phyloP scores from a whole-genome alignment of 129 eudicot species.

The Centella asiatica region DNA sequence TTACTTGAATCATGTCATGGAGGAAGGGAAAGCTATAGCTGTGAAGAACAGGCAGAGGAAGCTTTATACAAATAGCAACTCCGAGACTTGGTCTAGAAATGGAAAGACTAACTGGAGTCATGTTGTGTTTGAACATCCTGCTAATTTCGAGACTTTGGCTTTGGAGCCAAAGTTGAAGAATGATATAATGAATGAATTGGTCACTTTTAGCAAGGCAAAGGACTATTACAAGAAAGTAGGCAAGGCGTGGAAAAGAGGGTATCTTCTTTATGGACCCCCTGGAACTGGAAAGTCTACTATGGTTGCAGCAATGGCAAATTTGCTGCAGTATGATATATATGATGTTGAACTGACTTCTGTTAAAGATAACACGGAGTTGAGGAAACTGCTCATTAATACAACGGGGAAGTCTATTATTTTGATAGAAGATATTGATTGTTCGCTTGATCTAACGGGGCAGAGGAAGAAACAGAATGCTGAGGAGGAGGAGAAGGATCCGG shows the following conservation, averaged over 20 bases:
- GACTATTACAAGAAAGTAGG: not conserved
- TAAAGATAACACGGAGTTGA: not conserved
- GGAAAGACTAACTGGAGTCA: not conserved
- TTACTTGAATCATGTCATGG: constrained; percentile 14
- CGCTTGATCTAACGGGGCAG: constrained; percentile 1
- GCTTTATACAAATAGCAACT: constrained; percentile 15
- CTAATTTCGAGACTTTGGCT: not conserved
- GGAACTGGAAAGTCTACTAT: not conserved
- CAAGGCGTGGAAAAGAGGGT: not conserved
- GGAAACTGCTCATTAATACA: not conserved
- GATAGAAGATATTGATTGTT: constrained; percentile 10
- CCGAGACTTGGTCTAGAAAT: not conserved
- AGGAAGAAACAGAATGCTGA: not conserved
- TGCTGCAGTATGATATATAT: constrained; percentile 1
- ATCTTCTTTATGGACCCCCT: not conserved
- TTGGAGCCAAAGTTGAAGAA: not conserved
- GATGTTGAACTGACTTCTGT: constrained; percentile 6
- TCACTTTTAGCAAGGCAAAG: not conserved
- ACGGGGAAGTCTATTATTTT: not conserved
- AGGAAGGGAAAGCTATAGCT: constrained; percentile 17
- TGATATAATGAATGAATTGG: not conserved
- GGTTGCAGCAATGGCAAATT: constrained; percentile 1
- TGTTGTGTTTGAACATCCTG: constrained; percentile 1
- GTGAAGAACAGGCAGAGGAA: constrained; percentile 9
- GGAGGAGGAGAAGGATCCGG: not conserved